Evolutionary conservation across 306 rosid genomes (phyloP), one percentile per base, ranked within the genome.

Genomic region (Inga leiocalycina): DNA sequence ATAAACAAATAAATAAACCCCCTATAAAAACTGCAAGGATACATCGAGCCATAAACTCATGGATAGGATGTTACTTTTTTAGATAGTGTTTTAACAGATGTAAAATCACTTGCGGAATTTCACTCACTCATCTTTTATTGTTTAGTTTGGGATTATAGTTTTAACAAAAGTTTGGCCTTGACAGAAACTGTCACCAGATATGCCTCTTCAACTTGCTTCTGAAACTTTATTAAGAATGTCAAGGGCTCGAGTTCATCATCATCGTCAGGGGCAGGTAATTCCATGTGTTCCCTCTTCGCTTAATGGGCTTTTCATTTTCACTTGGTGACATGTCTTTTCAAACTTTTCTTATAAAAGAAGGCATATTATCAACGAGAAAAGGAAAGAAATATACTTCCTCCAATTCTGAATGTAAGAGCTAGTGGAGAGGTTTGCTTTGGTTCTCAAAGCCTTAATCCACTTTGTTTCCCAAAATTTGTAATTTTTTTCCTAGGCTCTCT

Each of bases 191-290:
- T 96, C 98, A 46, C 91, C 95, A 41, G 97, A 91, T 87, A 94
- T 96, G 94, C 99, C 99, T 0, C 97, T 96, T 87, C 94, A 96
- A 88, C 97, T 96, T 62, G 99, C 99, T 62, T 96, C 97, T 61
- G 98, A 93, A 79, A 96, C 99, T 77, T 86, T 96, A 86, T 84
- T 94, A 71, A 89, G 98, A 87, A 89, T 94, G 97, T 87, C 92
- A 85, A 90, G 98, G 86, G 99, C 99, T 79, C 91, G 98, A 81
- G 89, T 92, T 84, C 97, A 96, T 90, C 98, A 96, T 82, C 92
- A 92, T 78, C 91, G 90, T 84, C 97, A 96, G 86, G 99, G 99
- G 73, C 93, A 90, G 92, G 99, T 96, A 84, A 80, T 81, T 78
- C 48, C 68, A 32, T 35, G 20, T 56, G 76, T 62, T 56, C 78